Evolutionary conservation across 2,329 filamentous ascomycete genomes (phyloP).

Genomic region (Aspergillus latus): DNA sequence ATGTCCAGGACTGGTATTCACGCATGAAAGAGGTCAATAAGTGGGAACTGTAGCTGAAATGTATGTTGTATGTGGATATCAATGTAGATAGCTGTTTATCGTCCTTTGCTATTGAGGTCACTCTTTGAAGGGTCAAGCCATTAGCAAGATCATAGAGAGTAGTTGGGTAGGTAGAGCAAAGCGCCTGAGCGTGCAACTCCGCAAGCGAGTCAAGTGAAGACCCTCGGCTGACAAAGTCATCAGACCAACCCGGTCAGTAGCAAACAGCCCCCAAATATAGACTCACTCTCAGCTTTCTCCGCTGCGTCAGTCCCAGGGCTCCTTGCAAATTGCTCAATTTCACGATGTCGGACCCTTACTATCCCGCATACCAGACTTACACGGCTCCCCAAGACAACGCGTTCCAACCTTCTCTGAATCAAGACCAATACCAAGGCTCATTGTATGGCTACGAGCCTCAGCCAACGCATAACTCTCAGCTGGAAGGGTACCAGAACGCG

Average conservation of each 20-base stretch:
- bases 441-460: constrained; percentile 31
- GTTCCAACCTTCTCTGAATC: constrained; percentile 27
- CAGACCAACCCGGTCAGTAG: not conserved
- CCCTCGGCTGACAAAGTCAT: not conserved
- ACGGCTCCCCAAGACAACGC: not conserved
- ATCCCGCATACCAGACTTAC: constrained; percentile 6
- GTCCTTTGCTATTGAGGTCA: not conserved
- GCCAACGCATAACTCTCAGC: not conserved
- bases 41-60: constrained; percentile 4
- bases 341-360: constrained; percentile 16
- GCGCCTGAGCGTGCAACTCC: not conserved
- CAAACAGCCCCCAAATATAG: not conserved
- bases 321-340: not conserved
- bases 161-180: not conserved
- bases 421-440: constrained; percentile 24
- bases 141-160: too few relatives aligned
- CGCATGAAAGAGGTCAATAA: constrained; percentile 16
- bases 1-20: constrained; percentile 47
- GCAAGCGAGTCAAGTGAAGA: not conserved
- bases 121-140: too few relatives aligned
- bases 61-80: not conserved
- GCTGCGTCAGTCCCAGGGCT: not conserved
- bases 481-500: constrained; percentile 8
- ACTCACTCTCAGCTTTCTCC: not conserved
- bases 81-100: not conserved